Base-by-base conservation (phyloP, 345 rosid species). In the Boechera retrofracta region DNA sequence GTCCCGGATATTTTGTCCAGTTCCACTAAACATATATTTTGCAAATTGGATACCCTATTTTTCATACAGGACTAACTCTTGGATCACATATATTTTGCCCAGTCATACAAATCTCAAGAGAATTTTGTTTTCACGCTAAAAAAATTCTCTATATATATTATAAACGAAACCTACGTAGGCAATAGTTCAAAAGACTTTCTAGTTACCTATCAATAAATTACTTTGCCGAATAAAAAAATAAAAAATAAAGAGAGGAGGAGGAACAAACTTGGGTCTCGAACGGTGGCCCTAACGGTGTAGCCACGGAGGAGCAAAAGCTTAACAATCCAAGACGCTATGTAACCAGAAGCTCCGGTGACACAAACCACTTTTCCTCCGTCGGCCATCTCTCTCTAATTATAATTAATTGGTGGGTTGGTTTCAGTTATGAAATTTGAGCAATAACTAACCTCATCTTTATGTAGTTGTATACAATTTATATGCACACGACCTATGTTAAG, bases 281-380 rank as follows among this genome's bases (percentile, higher is more conserved):
- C 82, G 7, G 89, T 80, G 63, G 84, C 87, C 31, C 51, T 82
- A 60, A 85, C 87, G 44, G 74, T 80, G 82, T 85, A 85, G 67
- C 84, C 85, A 47, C 76, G 83, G 44, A 32, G 76, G 1, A 87
- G 91, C 61, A 87, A 72, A 33, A 67, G 76, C 81, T 87, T 87
- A 18, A 85, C 84, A 39, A 87, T 64, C 85, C 91, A 83, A 53
- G 86, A 84, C 0, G 86, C 90, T 16, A 85, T 42, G 74, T 54
- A 87, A 24, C 90, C 87, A 5, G 85, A 83, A 51, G 82, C 89
- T 73, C 84, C 91, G 7, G 84, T 87, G 72, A 87, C 85, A 35
- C 87, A 81, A 16, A 84, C 89, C 32, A 81, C 79, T 49, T 81
- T 72, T 48, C 78, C 82, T 69, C 35, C 53, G 12, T 72, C 69